These are phyloP conservation scores for Parietaria judaica DNA, from an alignment of 306 rosid genomes.

Conservation along the genomic window DNA sequence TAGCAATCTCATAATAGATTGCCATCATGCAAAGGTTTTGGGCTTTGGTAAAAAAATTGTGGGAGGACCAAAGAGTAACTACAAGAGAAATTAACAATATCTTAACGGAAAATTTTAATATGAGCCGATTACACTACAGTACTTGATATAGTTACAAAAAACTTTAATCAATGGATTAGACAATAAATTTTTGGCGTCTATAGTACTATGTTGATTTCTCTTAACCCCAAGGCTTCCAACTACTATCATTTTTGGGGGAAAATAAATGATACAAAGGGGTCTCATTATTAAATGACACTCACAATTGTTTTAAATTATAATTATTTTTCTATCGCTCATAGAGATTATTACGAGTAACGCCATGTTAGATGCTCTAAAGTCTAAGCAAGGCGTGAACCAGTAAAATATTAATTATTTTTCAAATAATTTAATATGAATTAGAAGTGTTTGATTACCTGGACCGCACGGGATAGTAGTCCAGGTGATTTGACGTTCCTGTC, in stretches of 20 bases:
- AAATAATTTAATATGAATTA: no score
- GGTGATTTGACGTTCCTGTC: constrained; percentile 24
- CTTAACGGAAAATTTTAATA: neutral
- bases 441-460: constrained; percentile 18
- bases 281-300: no score
- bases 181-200: no score
- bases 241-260: neutral
- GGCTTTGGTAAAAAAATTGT: neutral
- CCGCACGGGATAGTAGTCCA: constrained; percentile 26
- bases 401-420: no score
- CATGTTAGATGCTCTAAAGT: no score
- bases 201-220: neutral
- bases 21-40: neutral
- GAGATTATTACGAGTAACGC: no score
- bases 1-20: no score
- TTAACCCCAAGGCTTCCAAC: neutral
- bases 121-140: no score
- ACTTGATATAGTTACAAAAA: no score
- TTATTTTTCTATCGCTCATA: no score
- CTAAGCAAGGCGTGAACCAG: neutral
- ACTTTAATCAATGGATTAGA: no score
- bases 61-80: neutral
- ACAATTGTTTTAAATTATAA: no score
- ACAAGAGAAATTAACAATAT: neutral
- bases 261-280: neutral